Base-by-base conservation (phyloP, 176 grass and related monocot genomes). In the Avena atlantica region DNA sequence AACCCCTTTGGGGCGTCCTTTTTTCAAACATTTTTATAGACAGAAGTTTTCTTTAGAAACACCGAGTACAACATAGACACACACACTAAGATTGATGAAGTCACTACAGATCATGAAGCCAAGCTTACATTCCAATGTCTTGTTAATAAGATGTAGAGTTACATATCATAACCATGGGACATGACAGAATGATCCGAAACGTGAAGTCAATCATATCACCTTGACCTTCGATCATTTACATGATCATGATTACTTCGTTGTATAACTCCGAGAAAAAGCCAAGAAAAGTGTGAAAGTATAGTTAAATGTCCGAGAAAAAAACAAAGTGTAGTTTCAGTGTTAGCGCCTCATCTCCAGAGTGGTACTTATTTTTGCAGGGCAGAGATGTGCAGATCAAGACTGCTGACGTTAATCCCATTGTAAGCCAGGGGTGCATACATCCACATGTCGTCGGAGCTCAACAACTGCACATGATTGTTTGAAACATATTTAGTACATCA, bases 341-440 rank as follows among this genome's bases (percentile, higher is more conserved):
- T 85, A 90, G 83, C 65, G 50, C 80, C 76, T 14, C 60, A 85
- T 86, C 53, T 77, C 70, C 53, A 1, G 27, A 9, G 83, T 14
- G 20, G 81, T 51, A 37, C 73, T 85, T 78, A 78, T 19, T 84
- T 58, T 85, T 88, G 75, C 76, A 79, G 76, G 58, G 81, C 78
- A 78, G 69, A 79, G 8, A 94, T 92, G 75, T 86, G 91, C 57
- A 96, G 83, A 76, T 93, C 93, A 83, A 95, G 50, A 66, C 88
- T 85, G 80, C 88, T 91, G 48, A 96, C 89, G 87, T 96, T 92
- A 13, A 96, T 76, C 67, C 96, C 96, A 55, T 98, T 98, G 78
- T 98, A 98, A 59, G 93, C 92, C 15, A 94, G 85, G 40, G 93
- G 92, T 64, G 96, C 93, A 74, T 98, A 98, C 96, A 98, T 98